These are phyloP conservation scores for Fonsecaea pugnacius DNA, from an alignment of 2,329 filamentous ascomycete species.

Conservation along the genomic window DNA sequence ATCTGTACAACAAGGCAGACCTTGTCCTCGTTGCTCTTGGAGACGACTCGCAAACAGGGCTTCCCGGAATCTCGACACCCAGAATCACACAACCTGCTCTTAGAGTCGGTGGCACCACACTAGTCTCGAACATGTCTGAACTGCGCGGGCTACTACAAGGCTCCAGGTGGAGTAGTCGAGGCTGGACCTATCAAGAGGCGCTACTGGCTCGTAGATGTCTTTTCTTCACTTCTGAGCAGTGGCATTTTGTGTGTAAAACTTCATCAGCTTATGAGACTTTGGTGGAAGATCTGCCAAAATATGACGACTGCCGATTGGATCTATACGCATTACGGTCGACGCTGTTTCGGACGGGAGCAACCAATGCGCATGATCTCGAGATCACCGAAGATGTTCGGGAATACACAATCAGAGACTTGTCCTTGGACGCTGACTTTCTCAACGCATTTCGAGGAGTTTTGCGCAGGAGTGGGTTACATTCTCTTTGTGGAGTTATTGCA, in stretches of 20 bases:
- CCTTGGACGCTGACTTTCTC: slow-evolving; percentile 11
- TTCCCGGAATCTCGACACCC: slow-evolving; percentile 1
- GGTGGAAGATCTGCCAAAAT: slow-evolving; percentile 2
- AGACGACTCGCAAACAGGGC: neutral
- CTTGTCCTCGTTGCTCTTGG: slow-evolving; percentile 3
- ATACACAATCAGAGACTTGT: slow-evolving; percentile 13
- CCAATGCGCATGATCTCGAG: slow-evolving; percentile 10
- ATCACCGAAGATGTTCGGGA: slow-evolving; percentile 15
- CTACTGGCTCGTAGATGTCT: slow-evolving; percentile 13
- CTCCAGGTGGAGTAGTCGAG: slow-evolving; percentile 13
- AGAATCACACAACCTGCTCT: neutral
- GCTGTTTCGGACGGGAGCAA: slow-evolving; percentile 5
- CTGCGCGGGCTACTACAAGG: slow-evolving; percentile 2
- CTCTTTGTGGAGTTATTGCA: slow-evolving; percentile 2
- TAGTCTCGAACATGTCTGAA: slow-evolving; percentile 10
- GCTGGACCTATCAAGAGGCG: slow-evolving; percentile 23
- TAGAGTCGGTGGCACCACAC: neutral
- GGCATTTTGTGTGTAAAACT: slow-evolving; percentile 9
- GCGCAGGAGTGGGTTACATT: neutral
- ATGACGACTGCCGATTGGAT: neutral
- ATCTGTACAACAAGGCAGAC: slow-evolving; percentile 5
- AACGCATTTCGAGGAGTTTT: slow-evolving; percentile 16
- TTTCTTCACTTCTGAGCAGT: slow-evolving; percentile 24
- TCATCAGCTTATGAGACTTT: slow-evolving; percentile 11
- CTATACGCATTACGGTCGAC: slow-evolving; percentile 8